Evolutionary conservation across 352 stramenopile genomes (phyloP).

Genomic region (Pythium pectinolyticum): DNA sequence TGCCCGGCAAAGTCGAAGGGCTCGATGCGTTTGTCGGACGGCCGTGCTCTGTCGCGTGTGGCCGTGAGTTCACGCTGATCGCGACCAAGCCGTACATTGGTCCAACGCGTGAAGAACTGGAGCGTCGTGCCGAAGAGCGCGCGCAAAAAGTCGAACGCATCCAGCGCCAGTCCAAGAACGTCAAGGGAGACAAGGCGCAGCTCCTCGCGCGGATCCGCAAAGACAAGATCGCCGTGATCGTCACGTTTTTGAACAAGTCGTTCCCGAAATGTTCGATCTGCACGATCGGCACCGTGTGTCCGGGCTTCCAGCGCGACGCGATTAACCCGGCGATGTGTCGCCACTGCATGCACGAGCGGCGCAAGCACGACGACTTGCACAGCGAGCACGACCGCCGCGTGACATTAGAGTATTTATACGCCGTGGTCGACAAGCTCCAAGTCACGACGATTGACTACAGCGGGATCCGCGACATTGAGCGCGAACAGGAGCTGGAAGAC

Average conservation of each 20-base stretch:
- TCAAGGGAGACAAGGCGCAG: slow-evolving; percentile 38
- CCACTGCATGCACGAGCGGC: slow-evolving; percentile 74
- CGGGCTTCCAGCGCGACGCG: slow-evolving; percentile 65
- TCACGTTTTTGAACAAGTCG: slow-evolving; percentile 49
- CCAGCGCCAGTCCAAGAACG: slow-evolving; percentile 46
- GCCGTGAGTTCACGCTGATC: slow-evolving; percentile 91
- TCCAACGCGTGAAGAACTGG: slow-evolving; percentile 61
- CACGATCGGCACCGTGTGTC: slow-evolving; percentile 60
- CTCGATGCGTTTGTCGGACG: slow-evolving; percentile 70
- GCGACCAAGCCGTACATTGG: slow-evolving; percentile 93
- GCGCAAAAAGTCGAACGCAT: slow-evolving; percentile 46
- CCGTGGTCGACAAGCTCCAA: slow-evolving; percentile 52
- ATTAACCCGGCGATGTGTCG: slow-evolving; percentile 74
- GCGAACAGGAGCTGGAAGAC: slow-evolving; percentile 55
- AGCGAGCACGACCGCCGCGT: slow-evolving; percentile 35
- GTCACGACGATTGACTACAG: slow-evolving; percentile 58
- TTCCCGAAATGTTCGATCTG: slow-evolving; percentile 74
- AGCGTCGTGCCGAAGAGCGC: slow-evolving; percentile 42
- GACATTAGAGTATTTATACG: slow-evolving; percentile 50
- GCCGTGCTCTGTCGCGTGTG: slow-evolving; percentile 83
- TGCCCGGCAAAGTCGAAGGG: slow-evolving; percentile 72
- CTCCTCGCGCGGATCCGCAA: slow-evolving; percentile 49
- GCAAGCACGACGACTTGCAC: slow-evolving; percentile 61
- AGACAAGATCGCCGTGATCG: slow-evolving; percentile 42
- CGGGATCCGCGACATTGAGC: slow-evolving; percentile 49